These are phyloP conservation scores for Fusarium penzigii DNA, from an alignment of 2,329 filamentous ascomycete genomes.

Conservation along the genomic window DNA sequence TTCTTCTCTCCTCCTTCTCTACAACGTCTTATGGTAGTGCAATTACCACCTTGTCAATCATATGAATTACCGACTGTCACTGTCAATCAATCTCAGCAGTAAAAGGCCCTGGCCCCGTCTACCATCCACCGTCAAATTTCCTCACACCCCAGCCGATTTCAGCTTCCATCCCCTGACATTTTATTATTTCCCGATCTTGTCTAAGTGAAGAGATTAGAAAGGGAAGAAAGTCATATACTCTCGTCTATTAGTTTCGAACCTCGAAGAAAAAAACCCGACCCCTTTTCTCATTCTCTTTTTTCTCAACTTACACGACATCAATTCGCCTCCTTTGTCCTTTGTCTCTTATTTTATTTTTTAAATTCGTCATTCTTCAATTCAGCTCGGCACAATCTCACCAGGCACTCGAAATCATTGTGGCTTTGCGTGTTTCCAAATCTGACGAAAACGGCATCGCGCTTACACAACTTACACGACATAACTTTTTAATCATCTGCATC, in stretches of 20 bases:
- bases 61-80: no score
- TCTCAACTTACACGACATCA: slow-evolving; percentile 16
- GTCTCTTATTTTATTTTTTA: slow-evolving; percentile 2
- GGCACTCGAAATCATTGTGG: slow-evolving; percentile 16
- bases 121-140: slow-evolving; percentile 5
- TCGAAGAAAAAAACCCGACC: background rate
- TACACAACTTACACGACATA: slow-evolving; percentile 18
- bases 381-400: background rate
- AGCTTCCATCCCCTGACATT: slow-evolving; percentile 11
- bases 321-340: slow-evolving; percentile 13
- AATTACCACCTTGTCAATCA: no score
- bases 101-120: slow-evolving; percentile 1
- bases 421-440: slow-evolving; percentile 12
- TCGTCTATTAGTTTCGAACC: background rate
- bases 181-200: slow-evolving; percentile 20
- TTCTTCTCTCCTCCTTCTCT: background rate
- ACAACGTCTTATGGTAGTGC: background rate
- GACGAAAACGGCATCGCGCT: slow-evolving; percentile 28
- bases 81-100: no score
- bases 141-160: slow-evolving; percentile 7
- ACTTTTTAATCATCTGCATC: slow-evolving; percentile 21
- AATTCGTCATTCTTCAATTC: background rate
- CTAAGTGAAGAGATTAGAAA: slow-evolving; percentile 3
- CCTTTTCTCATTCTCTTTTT: background rate
- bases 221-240: background rate